These are phyloP conservation scores for Lepidium aucheri DNA, from an alignment of 345 rosid genomes.

Conservation along the genomic window DNA sequence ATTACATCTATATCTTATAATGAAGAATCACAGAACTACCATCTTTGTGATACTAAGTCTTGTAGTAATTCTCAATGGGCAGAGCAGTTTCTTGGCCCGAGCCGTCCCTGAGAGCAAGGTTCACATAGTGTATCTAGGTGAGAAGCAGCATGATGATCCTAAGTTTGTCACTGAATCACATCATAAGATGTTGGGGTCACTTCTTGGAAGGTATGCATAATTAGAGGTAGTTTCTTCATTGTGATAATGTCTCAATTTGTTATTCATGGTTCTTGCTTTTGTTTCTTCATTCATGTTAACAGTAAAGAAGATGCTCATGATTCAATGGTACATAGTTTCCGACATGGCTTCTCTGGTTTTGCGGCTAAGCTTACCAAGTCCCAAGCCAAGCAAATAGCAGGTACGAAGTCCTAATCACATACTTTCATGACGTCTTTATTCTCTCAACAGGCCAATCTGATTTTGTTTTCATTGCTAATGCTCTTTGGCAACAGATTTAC, in stretches of 20 bases:
- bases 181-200: constrained; percentile 24
- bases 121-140: constrained; percentile 33
- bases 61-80: not conserved
- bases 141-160: constrained; percentile 29
- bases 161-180: constrained; percentile 21
- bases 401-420: not conserved
- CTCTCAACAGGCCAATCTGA: not conserved
- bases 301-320: constrained; percentile 34
- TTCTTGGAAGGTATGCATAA: constrained; percentile 26
- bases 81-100: not conserved
- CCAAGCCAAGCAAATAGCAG: constrained; percentile 32
- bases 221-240: not conserved
- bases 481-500: constrained; percentile 23
- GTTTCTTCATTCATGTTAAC: constrained; percentile 8
- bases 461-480: not conserved
- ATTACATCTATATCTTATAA: not conserved
- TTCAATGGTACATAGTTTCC: constrained; percentile 42
- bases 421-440: not conserved
- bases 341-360: constrained; percentile 44
- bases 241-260: not conserved
- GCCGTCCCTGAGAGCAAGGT: not conserved
- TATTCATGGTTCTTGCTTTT: constrained; percentile 6
- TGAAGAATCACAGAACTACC: not conserved
- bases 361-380: constrained; percentile 37
- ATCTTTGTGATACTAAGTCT: not conserved